phyloP scores from a whole-genome alignment of 306 rosid species.

The Hippophae gyantsensis region DNA sequence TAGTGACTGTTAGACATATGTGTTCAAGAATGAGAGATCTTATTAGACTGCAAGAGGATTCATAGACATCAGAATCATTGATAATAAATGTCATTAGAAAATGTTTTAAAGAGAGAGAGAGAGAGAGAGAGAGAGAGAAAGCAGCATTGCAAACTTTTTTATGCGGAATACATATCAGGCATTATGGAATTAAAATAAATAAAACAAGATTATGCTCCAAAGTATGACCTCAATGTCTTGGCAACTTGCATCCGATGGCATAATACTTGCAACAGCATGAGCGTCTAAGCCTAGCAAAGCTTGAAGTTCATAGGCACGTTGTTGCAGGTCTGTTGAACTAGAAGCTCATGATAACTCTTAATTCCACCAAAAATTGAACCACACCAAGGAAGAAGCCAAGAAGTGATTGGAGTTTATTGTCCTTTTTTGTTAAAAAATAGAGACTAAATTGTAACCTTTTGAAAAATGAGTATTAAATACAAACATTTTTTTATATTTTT shows the following conservation, averaged over 20 bases:
- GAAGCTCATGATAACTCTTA: conserved; percentile 54
- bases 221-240: conserved; percentile 68
- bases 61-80: background rate
- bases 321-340: conserved; percentile 85
- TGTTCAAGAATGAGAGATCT: conserved; percentile 56
- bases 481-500: no score
- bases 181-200: background rate
- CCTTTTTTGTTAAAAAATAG: no score
- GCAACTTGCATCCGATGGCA: conserved; percentile 73
- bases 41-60: conserved; percentile 46
- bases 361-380: conserved; percentile 56
- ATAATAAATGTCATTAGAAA: background rate
- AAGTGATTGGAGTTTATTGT: no score
- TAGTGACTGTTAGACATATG: conserved; percentile 47
- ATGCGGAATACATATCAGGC: no score
- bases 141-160: background rate
- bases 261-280: conserved; percentile 39
- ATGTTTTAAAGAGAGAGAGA: background rate
- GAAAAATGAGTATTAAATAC: no score
- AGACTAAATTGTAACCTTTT: no score
- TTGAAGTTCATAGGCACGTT: conserved; percentile 88
- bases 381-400: no score
- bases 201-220: conserved; percentile 7
- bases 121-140: background rate
- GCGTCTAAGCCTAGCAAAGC: conserved; percentile 47